Evolutionary conservation across 805 yeast genomes (phyloP), one percentile per base, ranked within the genome.

Genomic region (Cyberlindnera maritima): DNA sequence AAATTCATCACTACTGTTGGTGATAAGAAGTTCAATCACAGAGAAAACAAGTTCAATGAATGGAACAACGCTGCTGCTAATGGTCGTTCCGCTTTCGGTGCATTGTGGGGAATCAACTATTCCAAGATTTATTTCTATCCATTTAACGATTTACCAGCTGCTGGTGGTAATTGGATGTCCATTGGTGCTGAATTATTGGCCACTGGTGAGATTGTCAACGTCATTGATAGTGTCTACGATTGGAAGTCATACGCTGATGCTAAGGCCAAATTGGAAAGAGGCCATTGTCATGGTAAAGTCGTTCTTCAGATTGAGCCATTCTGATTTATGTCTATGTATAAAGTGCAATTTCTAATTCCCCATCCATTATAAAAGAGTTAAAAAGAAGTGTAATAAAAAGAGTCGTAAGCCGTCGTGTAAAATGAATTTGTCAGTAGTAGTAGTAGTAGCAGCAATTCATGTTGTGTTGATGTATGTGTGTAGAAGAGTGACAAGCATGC

Each of bases 221-320:
- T 72, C 26, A 67, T 88, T 34, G 94, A 86, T 58, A 69, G 78
- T 11, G 74, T 73, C 29, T 77, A 70, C 52, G 69, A 76, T 19
- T 79, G 87, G 73, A 75, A 71, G n/a, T 72, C 83, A 5, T 75
- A 67, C 47, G 55, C 70, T 36, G 67, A 71, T 14, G 96, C 94
- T 1, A 65, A 77, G 43, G 75, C 75, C 3, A 71, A 70, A 55
- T 65, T 86, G 47, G 65, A 64, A 15, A 61, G 71, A 9, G 79
- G 81, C 42, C 73, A 71, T 47, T 80, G 83, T 8, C 77, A 74
- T 46, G 96, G 96, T 32, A 88, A 88, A 62, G 68, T 88, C 41
- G 76, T 88, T n/a, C 47, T 73, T 38, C 59, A 72, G 36, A 68
- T 69, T n/a, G 77, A 72, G 13, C 60, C 60, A 31, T 73, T 73